A percentile compares a stretch with the other conserved stretches of the same genome.
phyloP scores from a whole-genome alignment of 768 basidiomycete species.

The Pleurotus platypus region DNA sequence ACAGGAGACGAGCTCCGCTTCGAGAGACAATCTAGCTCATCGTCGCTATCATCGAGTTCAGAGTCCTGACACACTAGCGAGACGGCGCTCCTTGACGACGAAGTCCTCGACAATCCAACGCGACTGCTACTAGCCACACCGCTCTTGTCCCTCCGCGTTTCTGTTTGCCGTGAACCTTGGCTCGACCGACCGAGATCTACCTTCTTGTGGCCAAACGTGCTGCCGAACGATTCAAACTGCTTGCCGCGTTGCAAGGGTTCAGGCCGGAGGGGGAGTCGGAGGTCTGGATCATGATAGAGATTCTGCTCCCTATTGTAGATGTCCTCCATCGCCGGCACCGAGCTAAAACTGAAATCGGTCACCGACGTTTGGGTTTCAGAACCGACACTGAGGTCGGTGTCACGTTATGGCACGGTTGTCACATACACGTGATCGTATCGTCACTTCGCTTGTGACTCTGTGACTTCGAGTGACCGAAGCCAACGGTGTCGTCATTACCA shows the following conservation, averaged over 20 bases:
- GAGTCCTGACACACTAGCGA: neutral
- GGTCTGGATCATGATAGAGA: neutral
- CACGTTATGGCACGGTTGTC: neutral
- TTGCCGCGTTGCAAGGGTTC: neutral
- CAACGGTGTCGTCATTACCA: too few relatives aligned
- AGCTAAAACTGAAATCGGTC: neutral
- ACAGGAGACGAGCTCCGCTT: neutral
- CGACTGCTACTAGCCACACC: neutral
- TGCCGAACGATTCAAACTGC: slow-evolving; percentile 3
- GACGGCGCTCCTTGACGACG: neutral
- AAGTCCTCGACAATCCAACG: neutral
- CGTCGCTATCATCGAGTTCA: neutral
- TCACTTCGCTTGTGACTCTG: too few relatives aligned
- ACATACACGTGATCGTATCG: neutral
- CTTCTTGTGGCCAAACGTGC: neutral
- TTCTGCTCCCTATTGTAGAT: neutral
- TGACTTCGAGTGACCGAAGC: too few relatives aligned
- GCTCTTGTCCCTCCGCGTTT: neutral
- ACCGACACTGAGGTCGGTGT: neutral
- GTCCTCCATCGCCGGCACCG: slow-evolving; percentile 8
- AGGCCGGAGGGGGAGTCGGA: neutral
- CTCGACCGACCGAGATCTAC: neutral
- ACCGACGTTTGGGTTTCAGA: neutral
- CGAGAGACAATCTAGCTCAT: slow-evolving; percentile 6
- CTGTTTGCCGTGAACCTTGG: neutral